Conservation (phyloP, 805 yeast genomes). For the Yamadazyma phyllophila region DNA sequence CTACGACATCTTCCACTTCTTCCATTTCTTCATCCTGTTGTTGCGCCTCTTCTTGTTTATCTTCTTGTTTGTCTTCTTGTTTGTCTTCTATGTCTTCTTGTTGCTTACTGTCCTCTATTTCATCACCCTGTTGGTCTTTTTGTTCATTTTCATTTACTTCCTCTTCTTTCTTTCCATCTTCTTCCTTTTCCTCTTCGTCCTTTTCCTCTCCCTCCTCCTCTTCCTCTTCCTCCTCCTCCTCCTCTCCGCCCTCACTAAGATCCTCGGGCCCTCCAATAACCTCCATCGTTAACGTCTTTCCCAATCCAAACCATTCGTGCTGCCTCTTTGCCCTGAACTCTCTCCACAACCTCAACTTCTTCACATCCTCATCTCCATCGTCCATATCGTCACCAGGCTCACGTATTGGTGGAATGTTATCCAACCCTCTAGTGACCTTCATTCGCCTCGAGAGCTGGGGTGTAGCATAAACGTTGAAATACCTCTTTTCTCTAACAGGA, state of each 20-base stretch:
- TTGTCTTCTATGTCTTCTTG: neutral
- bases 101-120: neutral
- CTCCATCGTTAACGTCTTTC: slow-evolving; percentile 10
- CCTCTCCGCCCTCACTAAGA: neutral
- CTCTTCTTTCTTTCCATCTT: slow-evolving; percentile 1
- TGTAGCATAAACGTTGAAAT: slow-evolving; percentile 41
- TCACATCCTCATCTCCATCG: slow-evolving; percentile 19
- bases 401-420: slow-evolving; percentile 13
- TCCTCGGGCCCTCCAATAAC: slow-evolving; percentile 1
- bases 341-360: slow-evolving; percentile 35
- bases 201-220: neutral
- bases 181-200: neutral
- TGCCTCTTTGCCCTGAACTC: slow-evolving; percentile 22
- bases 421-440: slow-evolving; percentile 35
- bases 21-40: neutral
- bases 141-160: slow-evolving; percentile 6
- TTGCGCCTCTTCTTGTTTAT: neutral
- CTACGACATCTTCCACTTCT: neutral
- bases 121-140: neutral
- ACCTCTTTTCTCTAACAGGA: slow-evolving; percentile 33
- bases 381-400: slow-evolving; percentile 7
- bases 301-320: slow-evolving; percentile 27
- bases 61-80: neutral
- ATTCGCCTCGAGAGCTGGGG: slow-evolving; percentile 42
- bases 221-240: slow-evolving; percentile 4